A percentile compares a stretch with the other conserved stretches of the same genome.
Evolutionary conservation across 495 filamentous ascomycete genomes (phyloP).

Genomic region (Bacidia gigantensis): DNA sequence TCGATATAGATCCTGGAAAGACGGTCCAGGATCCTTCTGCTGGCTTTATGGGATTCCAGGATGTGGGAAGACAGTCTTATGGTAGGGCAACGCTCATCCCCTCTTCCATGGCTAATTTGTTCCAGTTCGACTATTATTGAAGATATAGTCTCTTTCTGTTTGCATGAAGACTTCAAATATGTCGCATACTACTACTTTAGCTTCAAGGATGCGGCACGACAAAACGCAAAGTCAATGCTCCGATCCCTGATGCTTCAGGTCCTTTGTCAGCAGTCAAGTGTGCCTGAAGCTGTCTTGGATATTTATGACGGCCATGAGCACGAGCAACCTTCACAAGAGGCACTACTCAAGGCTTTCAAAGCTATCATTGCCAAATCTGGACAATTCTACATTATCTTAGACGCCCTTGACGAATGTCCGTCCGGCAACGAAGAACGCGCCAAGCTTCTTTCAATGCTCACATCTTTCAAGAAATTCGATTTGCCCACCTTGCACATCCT

Average conservation of each 20-base stretch:
- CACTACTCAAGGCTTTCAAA: not conserved
- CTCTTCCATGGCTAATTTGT: not conserved
- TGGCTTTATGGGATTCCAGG: constrained; percentile 30
- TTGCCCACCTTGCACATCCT: constrained; percentile 18
- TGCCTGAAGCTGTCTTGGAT: constrained; percentile 6
- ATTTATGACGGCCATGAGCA: constrained; percentile 7
- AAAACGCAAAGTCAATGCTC: constrained; percentile 14
- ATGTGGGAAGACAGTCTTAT: constrained; percentile 28
- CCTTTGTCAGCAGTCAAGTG: constrained; percentile 4
- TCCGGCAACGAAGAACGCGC: constrained; percentile 15
- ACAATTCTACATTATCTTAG: constrained; percentile 20
- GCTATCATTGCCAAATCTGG: no score
- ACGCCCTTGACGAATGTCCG: constrained; percentile 27
- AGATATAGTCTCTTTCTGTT: not conserved
- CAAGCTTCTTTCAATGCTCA: constrained; percentile 17
- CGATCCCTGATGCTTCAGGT: constrained; percentile 22
- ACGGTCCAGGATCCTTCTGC: constrained; percentile 9
- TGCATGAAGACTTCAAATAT: no score
- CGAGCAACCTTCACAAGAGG: constrained; percentile 3
- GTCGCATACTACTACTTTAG: constrained; percentile 31
- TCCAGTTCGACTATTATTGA: constrained; percentile 2
- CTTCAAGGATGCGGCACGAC: constrained; percentile 22
- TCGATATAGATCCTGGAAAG: constrained; percentile 20
- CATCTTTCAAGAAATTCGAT: constrained; percentile 12
- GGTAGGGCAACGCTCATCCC: constrained; percentile 22